These are phyloP conservation scores for Allium cepa DNA, from an alignment of 106 monocot genomes.

Conservation along the genomic window DNA sequence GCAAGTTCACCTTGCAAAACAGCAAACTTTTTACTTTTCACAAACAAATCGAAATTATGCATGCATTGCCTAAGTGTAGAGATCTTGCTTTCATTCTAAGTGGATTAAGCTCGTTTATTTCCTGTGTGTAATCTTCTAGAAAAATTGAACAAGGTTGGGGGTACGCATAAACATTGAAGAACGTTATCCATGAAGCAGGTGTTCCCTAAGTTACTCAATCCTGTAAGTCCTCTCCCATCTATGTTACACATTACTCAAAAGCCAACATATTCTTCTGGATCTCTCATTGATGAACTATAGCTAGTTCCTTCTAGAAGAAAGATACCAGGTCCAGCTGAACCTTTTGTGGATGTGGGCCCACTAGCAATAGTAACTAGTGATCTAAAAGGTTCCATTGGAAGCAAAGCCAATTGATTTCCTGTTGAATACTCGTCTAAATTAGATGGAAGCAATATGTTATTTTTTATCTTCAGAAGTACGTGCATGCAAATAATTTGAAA, in stretches of 20 bases:
- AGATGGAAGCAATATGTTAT: slow-evolving; percentile 20
- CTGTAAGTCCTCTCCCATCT: slow-evolving; percentile 66
- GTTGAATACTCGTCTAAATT: slow-evolving; percentile 27
- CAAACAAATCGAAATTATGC: too few species aligned
- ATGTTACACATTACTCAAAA: slow-evolving; percentile 25
- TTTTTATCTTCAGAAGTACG: slow-evolving; percentile 49
- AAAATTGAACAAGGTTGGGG: slow-evolving; percentile 69
- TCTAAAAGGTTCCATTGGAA: slow-evolving; percentile 50
- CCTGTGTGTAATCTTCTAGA: slow-evolving; percentile 62
- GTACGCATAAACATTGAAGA: slow-evolving; percentile 90
- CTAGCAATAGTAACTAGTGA: slow-evolving; percentile 59
- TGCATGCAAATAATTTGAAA: slow-evolving; percentile 19
- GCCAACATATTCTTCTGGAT: slow-evolving; percentile 34
- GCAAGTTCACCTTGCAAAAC: slow-evolving; percentile 82
- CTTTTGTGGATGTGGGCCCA: slow-evolving; percentile 50
- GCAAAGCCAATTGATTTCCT: slow-evolving; percentile 52
- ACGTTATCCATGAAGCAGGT: slow-evolving; percentile 99
- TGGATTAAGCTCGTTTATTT: slow-evolving; percentile 90
- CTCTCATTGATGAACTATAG: slow-evolving; percentile 24
- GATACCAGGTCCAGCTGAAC: slow-evolving; percentile 31
- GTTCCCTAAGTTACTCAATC: slow-evolving; percentile 89
- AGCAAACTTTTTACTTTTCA: too few species aligned
- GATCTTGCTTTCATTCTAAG: slow-evolving; percentile 88
- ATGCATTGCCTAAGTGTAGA: too few species aligned
- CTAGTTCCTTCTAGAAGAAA: slow-evolving; percentile 30